These are phyloP conservation scores for Sistotremastrum niveocremeum DNA, from an alignment of 768 basidiomycete species.

Conservation along the genomic window DNA sequence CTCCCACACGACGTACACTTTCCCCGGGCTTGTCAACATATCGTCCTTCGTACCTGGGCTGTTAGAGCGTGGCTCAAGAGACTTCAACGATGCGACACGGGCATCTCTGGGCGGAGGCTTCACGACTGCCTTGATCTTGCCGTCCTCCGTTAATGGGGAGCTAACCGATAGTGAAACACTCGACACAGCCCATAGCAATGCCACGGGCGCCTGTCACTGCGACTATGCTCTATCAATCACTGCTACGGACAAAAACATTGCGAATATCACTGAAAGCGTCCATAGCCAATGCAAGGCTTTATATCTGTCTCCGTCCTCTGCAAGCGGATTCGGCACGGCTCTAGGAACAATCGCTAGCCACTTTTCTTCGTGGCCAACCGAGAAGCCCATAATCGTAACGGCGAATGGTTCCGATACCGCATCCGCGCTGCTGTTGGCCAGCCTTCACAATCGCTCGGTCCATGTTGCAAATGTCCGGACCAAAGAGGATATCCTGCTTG, in stretches of 20 bases:
- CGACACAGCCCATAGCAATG: slow-evolving; percentile 52
- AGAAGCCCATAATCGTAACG: slow-evolving; percentile 91
- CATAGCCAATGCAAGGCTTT: slow-evolving; percentile 72
- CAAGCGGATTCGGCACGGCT: slow-evolving; percentile 15
- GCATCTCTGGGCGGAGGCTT: slow-evolving; percentile 86
- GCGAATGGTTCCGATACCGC: slow-evolving; percentile 87
- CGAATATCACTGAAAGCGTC: slow-evolving; percentile 55
- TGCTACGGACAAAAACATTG: slow-evolving; percentile 56
- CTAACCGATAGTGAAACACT: slow-evolving; percentile 60
- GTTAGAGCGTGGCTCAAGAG: slow-evolving; percentile 35
- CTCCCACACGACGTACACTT: slow-evolving; percentile 77
- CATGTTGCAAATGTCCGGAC: slow-evolving; percentile 86
- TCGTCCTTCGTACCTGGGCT: slow-evolving; percentile 75
- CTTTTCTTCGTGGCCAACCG: slow-evolving; percentile 79
- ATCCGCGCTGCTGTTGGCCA: slow-evolving; percentile 86
- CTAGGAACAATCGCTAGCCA: slow-evolving; percentile 72
- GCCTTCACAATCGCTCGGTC: slow-evolving; percentile 74
- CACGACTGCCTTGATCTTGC: slow-evolving; percentile 69
- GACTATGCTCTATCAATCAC: slow-evolving; percentile 79
- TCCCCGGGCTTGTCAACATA: slow-evolving; percentile 88
- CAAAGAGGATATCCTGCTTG: slow-evolving; percentile 77
- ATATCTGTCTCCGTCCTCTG: slow-evolving; percentile 24
- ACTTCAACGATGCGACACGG: slow-evolving; percentile 55
- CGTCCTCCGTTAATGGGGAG: slow-evolving; percentile 44
- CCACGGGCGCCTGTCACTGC: slow-evolving; percentile 56